Conservation (phyloP, 495 filamentous ascomycete species). For the Penicillium steckii region DNA sequence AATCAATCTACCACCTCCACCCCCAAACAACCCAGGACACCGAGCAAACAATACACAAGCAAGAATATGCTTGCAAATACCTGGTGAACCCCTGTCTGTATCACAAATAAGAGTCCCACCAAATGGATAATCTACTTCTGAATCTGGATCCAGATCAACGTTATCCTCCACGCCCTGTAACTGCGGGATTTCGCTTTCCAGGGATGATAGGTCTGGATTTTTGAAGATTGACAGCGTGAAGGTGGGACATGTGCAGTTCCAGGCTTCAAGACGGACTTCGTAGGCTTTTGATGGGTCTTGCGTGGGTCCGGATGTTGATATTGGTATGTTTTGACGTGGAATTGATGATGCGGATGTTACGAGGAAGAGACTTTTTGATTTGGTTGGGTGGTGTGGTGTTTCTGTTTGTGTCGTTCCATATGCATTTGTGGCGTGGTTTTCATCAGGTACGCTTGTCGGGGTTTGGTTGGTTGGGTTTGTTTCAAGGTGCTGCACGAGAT, state of each 20-base stretch:
- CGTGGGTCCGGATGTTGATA: slow-evolving; percentile 14
- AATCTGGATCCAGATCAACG: background rate
- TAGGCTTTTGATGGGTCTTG: slow-evolving; percentile 47
- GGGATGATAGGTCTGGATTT: slow-evolving; percentile 14
- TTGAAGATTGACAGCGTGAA: slow-evolving; percentile 73
- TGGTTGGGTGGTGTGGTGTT: background rate
- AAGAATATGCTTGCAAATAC: slow-evolving; percentile 86
- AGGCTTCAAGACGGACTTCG: slow-evolving; percentile 69
- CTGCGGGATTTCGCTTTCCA: background rate
- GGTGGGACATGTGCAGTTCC: slow-evolving; percentile 86
- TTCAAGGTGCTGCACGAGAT: slow-evolving; percentile 53
- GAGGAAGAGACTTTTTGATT: slow-evolving; percentile 28
- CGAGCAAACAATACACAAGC: slow-evolving; percentile 76
- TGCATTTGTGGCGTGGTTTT: background rate
- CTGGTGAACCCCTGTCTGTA: slow-evolving; percentile 37
- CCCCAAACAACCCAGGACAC: slow-evolving; percentile 57
- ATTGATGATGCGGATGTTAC: slow-evolving; percentile 47
- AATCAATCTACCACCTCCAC: slow-evolving; percentile 52
- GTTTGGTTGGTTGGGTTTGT: background rate
- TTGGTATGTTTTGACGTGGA: slow-evolving; percentile 33
- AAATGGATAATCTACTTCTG: slow-evolving; percentile 35
- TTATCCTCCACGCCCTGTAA: background rate
- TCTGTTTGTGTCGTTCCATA: background rate
- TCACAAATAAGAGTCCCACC: slow-evolving; percentile 48
- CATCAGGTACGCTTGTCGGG: background rate